These are phyloP conservation scores for Monilinia aucupariae DNA, from an alignment of 2,329 filamentous ascomycete species.

Conservation along the genomic window DNA sequence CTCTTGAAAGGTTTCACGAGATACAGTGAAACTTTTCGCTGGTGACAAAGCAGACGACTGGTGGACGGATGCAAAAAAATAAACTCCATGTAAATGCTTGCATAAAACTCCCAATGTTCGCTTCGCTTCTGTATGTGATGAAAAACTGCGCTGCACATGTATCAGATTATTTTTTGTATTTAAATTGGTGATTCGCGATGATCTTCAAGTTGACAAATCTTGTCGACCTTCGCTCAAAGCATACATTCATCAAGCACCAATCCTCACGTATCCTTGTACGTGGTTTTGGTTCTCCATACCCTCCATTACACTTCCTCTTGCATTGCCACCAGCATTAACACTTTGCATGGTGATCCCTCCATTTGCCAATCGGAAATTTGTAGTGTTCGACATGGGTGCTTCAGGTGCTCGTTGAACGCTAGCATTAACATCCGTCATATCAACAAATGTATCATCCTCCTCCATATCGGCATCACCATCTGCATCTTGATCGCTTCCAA, in stretches of 20 bases:
- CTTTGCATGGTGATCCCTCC: constrained; percentile 20
- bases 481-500: constrained; percentile 28
- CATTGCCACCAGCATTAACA: constrained; percentile 15
- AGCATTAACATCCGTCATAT: constrained; percentile 37
- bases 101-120: not conserved
- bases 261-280: constrained; percentile 29
- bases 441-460: constrained; percentile 51
- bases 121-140: not conserved
- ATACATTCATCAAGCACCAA: constrained; percentile 24
- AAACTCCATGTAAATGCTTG: constrained; percentile 13
- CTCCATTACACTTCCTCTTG: constrained; percentile 21
- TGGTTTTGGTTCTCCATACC: constrained; percentile 25
- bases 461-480: constrained; percentile 42
- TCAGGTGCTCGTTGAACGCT: constrained; percentile 22
- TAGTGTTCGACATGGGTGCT: constrained; percentile 19
- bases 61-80: too few relatives aligned
- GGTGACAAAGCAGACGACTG: not conserved
- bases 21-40: not conserved
- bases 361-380: constrained; percentile 28
- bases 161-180: not conserved
- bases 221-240: not conserved
- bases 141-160: not conserved
- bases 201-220: not conserved
- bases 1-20: not conserved
- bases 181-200: not conserved